Evolutionary conservation across 805 yeast species (phyloP).

Genomic region (Yarrowia hollandica): DNA sequence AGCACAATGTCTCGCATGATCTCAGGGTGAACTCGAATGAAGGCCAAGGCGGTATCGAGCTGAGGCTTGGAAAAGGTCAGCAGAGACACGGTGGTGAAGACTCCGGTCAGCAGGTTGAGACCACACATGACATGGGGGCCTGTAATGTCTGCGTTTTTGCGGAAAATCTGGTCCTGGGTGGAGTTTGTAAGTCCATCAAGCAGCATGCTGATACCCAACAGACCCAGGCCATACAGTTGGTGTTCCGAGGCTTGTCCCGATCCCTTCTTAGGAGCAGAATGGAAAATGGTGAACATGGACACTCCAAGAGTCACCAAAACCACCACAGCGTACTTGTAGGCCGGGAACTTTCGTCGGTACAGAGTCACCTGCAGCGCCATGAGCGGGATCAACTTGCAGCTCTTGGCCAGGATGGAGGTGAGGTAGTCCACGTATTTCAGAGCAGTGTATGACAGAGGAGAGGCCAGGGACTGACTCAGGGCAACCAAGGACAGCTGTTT

Average conservation of each 20-base stretch:
- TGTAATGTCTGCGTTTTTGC: slow-evolving; percentile 49
- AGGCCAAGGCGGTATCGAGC: slow-evolving; percentile 49
- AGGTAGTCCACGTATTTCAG: slow-evolving; percentile 82
- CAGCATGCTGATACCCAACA: slow-evolving; percentile 62
- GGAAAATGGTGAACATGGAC: slow-evolving; percentile 61
- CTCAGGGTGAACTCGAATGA: slow-evolving; percentile 53
- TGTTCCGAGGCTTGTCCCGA: slow-evolving; percentile 33
- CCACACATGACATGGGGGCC: slow-evolving; percentile 90
- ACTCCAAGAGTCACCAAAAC: slow-evolving; percentile 80
- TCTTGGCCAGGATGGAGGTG: slow-evolving; percentile 81
- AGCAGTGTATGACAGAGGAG: slow-evolving; percentile 80
- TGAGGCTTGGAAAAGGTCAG: slow-evolving; percentile 56
- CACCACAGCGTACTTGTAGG: slow-evolving; percentile 77
- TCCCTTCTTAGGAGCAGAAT: slow-evolving; percentile 43
- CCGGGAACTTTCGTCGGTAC: slow-evolving; percentile 71
- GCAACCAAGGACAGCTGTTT: slow-evolving; percentile 15
- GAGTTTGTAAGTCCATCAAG: slow-evolving; percentile 93
- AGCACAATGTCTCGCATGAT: slow-evolving; percentile 59
- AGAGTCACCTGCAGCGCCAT: slow-evolving; percentile 74
- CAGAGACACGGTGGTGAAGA: slow-evolving; percentile 45
- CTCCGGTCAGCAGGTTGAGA: slow-evolving; percentile 51
- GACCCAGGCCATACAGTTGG: slow-evolving; percentile 55
- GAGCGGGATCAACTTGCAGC: slow-evolving; percentile 94
- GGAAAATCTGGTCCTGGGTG: slow-evolving; percentile 82
- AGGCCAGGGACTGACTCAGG: slow-evolving; percentile 72